Evolutionary conservation across 2,329 filamentous ascomycete genomes (phyloP).

Genomic region (Hortaea sp.): DNA sequence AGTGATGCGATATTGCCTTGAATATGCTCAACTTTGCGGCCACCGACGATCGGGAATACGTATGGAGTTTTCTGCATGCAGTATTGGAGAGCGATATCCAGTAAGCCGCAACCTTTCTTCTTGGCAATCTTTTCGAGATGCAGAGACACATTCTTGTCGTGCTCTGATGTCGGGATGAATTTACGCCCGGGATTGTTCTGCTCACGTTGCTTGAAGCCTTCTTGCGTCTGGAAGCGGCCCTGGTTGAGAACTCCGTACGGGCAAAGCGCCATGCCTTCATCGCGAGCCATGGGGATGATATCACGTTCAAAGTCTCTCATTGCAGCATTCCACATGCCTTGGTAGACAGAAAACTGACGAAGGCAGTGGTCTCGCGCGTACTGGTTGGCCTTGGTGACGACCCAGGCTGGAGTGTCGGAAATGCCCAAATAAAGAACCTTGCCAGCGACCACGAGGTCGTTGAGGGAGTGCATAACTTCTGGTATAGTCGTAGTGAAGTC

Average conservation of each 20-base stretch:
- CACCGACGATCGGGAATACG: constrained; percentile 66
- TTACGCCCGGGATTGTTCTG: constrained; percentile 21
- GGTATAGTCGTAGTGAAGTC: constrained; percentile 55
- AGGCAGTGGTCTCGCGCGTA: constrained; percentile 61
- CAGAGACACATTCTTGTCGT: constrained; percentile 34
- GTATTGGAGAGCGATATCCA: constrained; percentile 53
- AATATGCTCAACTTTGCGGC: constrained; percentile 61
- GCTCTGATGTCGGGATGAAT: constrained; percentile 34
- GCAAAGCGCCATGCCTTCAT: constrained; percentile 48
- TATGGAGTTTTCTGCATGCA: constrained; percentile 54
- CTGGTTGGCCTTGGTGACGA: constrained; percentile 38
- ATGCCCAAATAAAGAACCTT: constrained; percentile 61
- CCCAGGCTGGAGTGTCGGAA: constrained; percentile 60
- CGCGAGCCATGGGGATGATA: constrained; percentile 51
- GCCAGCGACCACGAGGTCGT: constrained; percentile 48
- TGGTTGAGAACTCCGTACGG: constrained; percentile 50
- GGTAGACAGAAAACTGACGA: constrained; percentile 59
- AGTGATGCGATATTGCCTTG: constrained; percentile 56
- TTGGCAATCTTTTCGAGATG: constrained; percentile 52
- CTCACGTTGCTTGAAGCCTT: constrained; percentile 11
- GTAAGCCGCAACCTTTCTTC: constrained; percentile 46
- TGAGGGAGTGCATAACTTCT: constrained; percentile 60
- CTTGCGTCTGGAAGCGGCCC: constrained; percentile 32
- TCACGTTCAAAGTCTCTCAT: constrained; percentile 48
- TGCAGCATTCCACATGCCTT: constrained; percentile 52